Conservation (phyloP, 257 asterid species). For the Solanum piurae region DNA sequence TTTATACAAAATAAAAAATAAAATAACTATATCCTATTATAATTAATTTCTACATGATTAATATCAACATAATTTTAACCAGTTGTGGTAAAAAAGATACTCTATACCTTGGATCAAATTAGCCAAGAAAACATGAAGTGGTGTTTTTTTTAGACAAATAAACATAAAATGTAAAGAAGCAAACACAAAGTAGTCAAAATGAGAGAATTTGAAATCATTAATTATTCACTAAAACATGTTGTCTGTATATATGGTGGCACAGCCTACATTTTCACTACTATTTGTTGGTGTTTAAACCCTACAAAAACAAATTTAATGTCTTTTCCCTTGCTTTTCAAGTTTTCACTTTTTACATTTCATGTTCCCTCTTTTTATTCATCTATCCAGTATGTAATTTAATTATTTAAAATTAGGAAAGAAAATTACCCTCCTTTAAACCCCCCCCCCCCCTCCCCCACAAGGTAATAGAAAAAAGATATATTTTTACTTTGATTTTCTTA, state of each 20-base stretch:
- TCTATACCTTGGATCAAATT: neutral
- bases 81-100: rapidly evolving
- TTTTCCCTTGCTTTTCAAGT: neutral
- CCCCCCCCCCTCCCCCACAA: no score
- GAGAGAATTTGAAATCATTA: neutral
- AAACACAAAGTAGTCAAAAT: neutral
- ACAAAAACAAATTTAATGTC: neutral
- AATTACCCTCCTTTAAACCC: no score
- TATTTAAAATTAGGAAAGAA: neutral
- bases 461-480: neutral
- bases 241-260: neutral
- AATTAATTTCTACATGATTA: no score
- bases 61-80: neutral
- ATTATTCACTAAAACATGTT: neutral
- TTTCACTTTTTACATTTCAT: neutral
- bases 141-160: neutral
- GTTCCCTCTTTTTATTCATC: neutral
- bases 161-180: neutral
- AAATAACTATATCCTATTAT: neutral
- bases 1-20: neutral
- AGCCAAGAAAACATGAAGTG: neutral
- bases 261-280: neutral
- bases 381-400: neutral
- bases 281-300: neutral
- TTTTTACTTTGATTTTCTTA: no score